Conservation (phyloP, 129 eudicot species). For the Flaveria robusta region DNA sequence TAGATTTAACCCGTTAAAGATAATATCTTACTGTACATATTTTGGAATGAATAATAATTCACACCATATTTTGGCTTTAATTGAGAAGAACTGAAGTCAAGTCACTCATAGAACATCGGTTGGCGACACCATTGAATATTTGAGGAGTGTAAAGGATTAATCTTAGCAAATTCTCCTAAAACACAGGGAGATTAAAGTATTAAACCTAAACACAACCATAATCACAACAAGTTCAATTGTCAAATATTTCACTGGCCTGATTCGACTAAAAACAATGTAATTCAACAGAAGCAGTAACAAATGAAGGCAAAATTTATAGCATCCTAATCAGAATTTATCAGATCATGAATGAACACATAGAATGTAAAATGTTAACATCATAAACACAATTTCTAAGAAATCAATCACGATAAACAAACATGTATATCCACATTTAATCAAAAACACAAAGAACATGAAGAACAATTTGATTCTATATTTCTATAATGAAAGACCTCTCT, state of each 20-base stretch:
- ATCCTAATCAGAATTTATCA: not conserved
- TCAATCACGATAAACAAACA: not conserved
- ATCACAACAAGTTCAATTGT: conserved; percentile 12
- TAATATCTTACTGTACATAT: not conserved
- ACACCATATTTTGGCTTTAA: not conserved
- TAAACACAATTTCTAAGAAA: not conserved
- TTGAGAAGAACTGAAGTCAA: conserved; percentile 1
- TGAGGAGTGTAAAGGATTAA: not conserved
- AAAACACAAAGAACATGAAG: not conserved
- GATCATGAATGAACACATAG: conserved; percentile 17
- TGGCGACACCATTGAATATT: not conserved
- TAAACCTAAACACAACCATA: not conserved
- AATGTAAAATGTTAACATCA: conserved; percentile 6
- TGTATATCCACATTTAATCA: not conserved
- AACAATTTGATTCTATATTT: not conserved
- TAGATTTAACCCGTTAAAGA: not conserved
- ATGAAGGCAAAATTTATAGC: not conserved
- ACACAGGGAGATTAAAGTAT: not conserved
- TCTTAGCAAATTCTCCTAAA: conserved; percentile 8
- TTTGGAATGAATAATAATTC: not conserved
- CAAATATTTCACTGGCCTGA: not conserved
- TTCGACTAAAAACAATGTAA: not conserved
- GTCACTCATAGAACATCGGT: not conserved
- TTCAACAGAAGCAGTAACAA: not conserved
- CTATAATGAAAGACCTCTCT: conserved; percentile 22